phyloP scores from a whole-genome alignment of 306 rosid species.

The Quercus gilva region DNA sequence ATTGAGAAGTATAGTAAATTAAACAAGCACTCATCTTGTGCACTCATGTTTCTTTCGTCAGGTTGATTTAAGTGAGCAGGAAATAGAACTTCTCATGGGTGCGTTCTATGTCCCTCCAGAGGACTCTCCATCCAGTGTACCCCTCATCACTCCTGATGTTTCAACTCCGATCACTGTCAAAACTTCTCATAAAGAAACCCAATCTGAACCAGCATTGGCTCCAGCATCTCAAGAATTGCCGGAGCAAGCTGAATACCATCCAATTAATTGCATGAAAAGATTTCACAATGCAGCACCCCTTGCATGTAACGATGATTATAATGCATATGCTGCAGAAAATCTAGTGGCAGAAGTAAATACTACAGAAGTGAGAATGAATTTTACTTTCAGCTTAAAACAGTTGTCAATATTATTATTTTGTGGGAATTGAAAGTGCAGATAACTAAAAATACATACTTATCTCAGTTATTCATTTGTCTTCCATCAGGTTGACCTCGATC shows the following conservation, averaged over 20 bases:
- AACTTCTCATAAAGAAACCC: no score
- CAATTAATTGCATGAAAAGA: constrained; percentile 35
- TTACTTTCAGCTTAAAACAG: no score
- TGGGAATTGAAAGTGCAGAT: no score
- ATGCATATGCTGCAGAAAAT: constrained; percentile 14
- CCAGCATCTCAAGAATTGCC: no score
- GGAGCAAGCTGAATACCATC: no score
- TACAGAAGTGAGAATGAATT: constrained; percentile 33
- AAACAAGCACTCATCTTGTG: background rate
- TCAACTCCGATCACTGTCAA: no score
- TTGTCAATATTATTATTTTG: no score
- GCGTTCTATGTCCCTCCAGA: constrained; percentile 29
- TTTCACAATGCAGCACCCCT: constrained; percentile 46
- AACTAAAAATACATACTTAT: no score
- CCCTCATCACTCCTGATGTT: no score
- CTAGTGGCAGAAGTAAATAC: constrained; percentile 15
- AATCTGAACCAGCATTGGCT: no score
- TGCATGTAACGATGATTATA: constrained; percentile 46
- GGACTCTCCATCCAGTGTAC: background rate
- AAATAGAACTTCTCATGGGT: constrained; percentile 2
- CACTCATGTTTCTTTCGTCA: constrained; percentile 22
- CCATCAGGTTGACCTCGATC: no score
- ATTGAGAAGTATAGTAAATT: background rate
- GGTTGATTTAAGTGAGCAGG: constrained; percentile 8
- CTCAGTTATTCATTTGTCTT: no score